Base-by-base conservation (phyloP, 2,329 filamentous ascomycete genomes). In the Arthrinium phaeospermum region DNA sequence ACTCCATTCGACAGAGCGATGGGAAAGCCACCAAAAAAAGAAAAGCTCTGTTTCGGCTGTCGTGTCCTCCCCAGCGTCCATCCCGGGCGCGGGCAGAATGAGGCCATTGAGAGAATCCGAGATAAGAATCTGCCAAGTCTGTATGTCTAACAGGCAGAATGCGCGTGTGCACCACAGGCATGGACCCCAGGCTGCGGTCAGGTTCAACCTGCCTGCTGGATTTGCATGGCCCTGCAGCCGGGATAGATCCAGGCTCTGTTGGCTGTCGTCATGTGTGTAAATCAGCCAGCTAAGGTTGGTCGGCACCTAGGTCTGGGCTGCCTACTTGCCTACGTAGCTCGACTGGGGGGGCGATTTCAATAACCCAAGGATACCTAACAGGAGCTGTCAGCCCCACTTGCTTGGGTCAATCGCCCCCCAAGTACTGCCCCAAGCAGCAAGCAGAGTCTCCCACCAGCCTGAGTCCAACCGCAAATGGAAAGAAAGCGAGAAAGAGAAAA, bases 181-280 rank as follows among this genome's bases (percentile, higher is more conserved):
- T n/a, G 57, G 57, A 37, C 53, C 53, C 30, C 30, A 37, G 19
- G 34, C 4, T 64, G n/a, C 10, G 30, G 27, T 10, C 27, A 27
- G 34, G 57, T 14, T 14, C 22, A 30, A 37, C 53, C 57, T 41
- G 34, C 22, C 16, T 61, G 53, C 19, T 64, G 57, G 57, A 41
- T 64, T 41, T 34, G 34, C 41, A 4, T 34, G 57, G 3, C 37
- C 37, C 34, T 22, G 34, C 34, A 8, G 57, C 34, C 34, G 34
- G 57, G 57, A 41, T 41, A n/a, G 57, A 64, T 64, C 57, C 57
- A 64, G 57, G 57, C 57, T 37, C 57, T n/a, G 34, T 64, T 41
- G 57, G 57, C 57, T 64, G 57, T 64, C 57, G 57, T 64, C 57
- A 64, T 64, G 57, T 64, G 57, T 64, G 57, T 41, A 41, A 64